These are phyloP conservation scores for Epichloe uncinata DNA, from an alignment of 2,329 filamentous ascomycete genomes.

Conservation along the genomic window DNA sequence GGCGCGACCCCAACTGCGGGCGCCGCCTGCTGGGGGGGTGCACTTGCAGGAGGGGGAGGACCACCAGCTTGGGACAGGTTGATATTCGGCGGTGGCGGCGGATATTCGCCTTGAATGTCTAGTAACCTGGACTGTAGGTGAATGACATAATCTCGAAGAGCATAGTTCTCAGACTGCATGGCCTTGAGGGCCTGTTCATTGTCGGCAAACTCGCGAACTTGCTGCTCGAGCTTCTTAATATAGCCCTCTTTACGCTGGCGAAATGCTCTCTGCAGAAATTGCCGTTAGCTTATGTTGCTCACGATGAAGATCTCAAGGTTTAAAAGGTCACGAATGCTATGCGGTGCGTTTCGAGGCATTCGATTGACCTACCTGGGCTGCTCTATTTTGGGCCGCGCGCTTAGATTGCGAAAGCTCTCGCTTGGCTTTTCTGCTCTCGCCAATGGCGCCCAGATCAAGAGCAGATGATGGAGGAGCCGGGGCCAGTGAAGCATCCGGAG, in stretches of 20 bases:
- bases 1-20: conserved; percentile 18
- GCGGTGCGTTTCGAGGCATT: neutral
- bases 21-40: conserved; percentile 11
- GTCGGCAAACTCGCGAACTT: conserved; percentile 67
- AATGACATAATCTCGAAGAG: conserved; percentile 84
- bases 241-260: conserved; percentile 96
- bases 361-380: conserved; percentile 61
- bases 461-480: conserved; percentile 18
- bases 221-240: conserved; percentile 93
- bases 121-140: conserved; percentile 77
- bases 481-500: conserved; percentile 16
- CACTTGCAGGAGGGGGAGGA: conserved; percentile 12
- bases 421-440: conserved; percentile 63
- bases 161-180: conserved; percentile 81
- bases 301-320: neutral
- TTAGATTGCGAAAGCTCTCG: conserved; percentile 91
- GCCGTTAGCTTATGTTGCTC: neutral
- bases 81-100: conserved; percentile 68
- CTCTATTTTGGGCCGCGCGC: conserved; percentile 89
- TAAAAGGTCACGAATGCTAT: neutral
- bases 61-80: conserved; percentile 38
- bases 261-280: conserved; percentile 65
- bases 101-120: conserved; percentile 71
- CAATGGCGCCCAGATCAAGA: conserved; percentile 16
- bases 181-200: conserved; percentile 67